A percentile compares a stretch with the other conserved stretches of the same genome.
Conservation (phyloP, 345 rosid species). For the Melaleuca quinquenervia region DNA sequence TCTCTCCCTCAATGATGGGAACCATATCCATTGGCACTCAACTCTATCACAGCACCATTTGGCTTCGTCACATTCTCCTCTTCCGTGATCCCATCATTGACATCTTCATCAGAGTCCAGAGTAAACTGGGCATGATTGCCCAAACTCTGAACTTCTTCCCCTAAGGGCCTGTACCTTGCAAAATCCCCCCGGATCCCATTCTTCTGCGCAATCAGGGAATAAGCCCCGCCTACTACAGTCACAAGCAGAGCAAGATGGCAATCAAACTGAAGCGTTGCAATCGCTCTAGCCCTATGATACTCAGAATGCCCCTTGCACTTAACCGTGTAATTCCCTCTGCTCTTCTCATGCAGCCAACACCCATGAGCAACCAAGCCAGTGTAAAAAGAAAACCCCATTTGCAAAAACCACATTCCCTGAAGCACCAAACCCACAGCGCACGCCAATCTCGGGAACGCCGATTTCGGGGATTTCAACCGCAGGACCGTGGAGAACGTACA, state of each 20-base stretch:
- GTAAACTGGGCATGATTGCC: conserved; percentile 39
- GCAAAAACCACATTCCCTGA: conserved; percentile 87
- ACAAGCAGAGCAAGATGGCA: conserved; percentile 79
- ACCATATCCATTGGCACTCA: conserved; percentile 38
- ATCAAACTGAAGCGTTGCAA: conserved; percentile 88
- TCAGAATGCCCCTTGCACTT: conserved; percentile 69
- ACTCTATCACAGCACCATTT: conserved; percentile 15
- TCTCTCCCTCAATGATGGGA: conserved; percentile 30
- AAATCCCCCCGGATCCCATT: conserved; percentile 29
- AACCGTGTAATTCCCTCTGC: conserved; percentile 69
- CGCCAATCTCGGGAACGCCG: conserved; percentile 26
- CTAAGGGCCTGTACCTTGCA: conserved; percentile 46
- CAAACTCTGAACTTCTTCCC: conserved; percentile 45
- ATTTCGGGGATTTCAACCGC: conserved; percentile 23
- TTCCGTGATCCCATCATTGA: conserved; percentile 22
- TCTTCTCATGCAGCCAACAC: conserved; percentile 51
- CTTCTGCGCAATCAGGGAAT: conserved; percentile 33
- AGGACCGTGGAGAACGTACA: conserved; percentile 50
- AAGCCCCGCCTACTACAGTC: conserved; percentile 27
- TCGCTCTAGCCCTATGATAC: conserved; percentile 75
- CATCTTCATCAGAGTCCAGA: conserved; percentile 73
- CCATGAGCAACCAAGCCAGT: conserved; percentile 52
- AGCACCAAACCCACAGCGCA: conserved; percentile 67
- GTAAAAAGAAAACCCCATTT: conserved; percentile 79
- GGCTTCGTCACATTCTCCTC: conserved; percentile 13